phyloP scores from a whole-genome alignment of 2,329 filamentous ascomycete genomes.

The Aaosphaeria arxii region DNA sequence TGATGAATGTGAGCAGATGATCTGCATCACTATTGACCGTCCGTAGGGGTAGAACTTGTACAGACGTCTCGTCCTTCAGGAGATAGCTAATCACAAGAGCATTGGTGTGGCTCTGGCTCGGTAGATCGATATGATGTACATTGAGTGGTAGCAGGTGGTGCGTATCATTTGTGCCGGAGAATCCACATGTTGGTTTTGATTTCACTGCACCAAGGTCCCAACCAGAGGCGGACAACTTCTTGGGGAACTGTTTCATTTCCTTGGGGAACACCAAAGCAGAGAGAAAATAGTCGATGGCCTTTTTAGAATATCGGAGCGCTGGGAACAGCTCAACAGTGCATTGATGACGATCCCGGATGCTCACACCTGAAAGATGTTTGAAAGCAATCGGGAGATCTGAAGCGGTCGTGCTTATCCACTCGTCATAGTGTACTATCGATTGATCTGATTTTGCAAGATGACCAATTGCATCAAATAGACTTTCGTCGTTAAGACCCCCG shows the following conservation, averaged over 20 bases:
- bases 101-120: slow-evolving; percentile 61
- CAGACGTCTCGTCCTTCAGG: slow-evolving; percentile 41
- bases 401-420: slow-evolving; percentile 43
- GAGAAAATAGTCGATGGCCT: slow-evolving; percentile 63
- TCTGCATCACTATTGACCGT: slow-evolving; percentile 27
- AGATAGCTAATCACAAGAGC: slow-evolving; percentile 62
- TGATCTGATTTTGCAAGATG: slow-evolving; percentile 54
- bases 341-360: slow-evolving; percentile 47
- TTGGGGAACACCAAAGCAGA: slow-evolving; percentile 57
- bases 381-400: slow-evolving; percentile 38
- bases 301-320: slow-evolving; percentile 50
- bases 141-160: slow-evolving; percentile 55
- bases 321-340: slow-evolving; percentile 54
- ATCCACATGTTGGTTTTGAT: slow-evolving; percentile 56
- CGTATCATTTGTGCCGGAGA: slow-evolving; percentile 69
- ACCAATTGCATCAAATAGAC: slow-evolving; percentile 49
- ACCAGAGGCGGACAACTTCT: slow-evolving; percentile 63
- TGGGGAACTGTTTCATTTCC: slow-evolving; percentile 60
- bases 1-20: slow-evolving; percentile 47
- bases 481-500: slow-evolving; percentile 50
- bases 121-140: slow-evolving; percentile 56
- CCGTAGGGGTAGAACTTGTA: slow-evolving; percentile 24
- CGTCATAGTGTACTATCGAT: slow-evolving; percentile 49
- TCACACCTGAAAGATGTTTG: slow-evolving; percentile 20
- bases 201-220: slow-evolving; percentile 61